These are phyloP conservation scores for Zelonia costaricensis DNA, from an alignment of 208 protist genomes.

Conservation along the genomic window DNA sequence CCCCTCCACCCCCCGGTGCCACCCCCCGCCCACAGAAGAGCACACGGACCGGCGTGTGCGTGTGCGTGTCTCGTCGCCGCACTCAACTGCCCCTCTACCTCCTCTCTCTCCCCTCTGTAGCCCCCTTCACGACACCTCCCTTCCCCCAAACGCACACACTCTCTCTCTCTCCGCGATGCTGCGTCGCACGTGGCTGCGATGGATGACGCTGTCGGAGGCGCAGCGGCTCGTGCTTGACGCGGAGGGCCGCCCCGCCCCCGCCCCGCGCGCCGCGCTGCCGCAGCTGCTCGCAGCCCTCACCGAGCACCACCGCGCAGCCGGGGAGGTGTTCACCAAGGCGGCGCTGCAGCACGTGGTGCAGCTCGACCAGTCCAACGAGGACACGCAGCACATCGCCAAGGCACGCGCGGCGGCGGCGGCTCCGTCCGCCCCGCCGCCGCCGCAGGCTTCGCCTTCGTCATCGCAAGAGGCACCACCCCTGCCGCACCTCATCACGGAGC, in stretches of 20 bases:
- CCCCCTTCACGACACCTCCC: too few species aligned
- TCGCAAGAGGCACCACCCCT: too few species aligned
- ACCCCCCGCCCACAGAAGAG: too few species aligned
- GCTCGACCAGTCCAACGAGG: slow-evolving; percentile 63
- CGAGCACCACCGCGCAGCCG: slow-evolving; percentile 34
- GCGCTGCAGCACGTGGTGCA: slow-evolving; percentile 50
- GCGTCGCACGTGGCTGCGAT: slow-evolving; percentile 11
- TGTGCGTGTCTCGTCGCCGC: too few species aligned
- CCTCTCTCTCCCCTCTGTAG: neutral
- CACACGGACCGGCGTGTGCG: too few species aligned
- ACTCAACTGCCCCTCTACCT: too few species aligned
- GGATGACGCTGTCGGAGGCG: slow-evolving; percentile 46
- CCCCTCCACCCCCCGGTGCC: too few species aligned
- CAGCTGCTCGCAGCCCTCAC: slow-evolving; percentile 31
- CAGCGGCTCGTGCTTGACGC: slow-evolving; percentile 41
- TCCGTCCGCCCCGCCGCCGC: neutral
- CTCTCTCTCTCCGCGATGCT: slow-evolving; percentile 17
- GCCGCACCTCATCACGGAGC: slow-evolving; percentile 43
- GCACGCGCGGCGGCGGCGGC: neutral
- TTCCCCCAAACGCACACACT: neutral
- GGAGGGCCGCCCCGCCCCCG: neutral
- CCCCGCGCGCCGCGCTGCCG: slow-evolving; percentile 20
- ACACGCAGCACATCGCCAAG: slow-evolving; percentile 44
- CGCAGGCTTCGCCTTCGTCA: slow-evolving; percentile 9
- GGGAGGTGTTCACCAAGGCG: slow-evolving; percentile 33